Evolutionary conservation across 192 early-diverging fungal genomes (phyloP), one percentile per base, ranked within the genome.

Genomic region (Chytriomyces confervae): DNA sequence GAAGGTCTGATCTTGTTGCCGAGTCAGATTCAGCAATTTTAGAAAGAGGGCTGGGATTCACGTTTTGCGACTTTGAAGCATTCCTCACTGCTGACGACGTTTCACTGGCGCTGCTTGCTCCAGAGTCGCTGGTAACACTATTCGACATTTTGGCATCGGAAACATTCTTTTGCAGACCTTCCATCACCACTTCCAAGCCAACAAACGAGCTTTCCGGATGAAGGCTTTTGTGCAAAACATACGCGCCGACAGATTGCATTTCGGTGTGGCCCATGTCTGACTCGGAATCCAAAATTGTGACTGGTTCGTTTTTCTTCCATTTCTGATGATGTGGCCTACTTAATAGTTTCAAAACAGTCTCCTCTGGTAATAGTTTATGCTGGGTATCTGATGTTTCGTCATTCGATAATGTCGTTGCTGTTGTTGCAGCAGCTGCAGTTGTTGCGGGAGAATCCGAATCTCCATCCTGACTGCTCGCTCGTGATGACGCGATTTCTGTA

Each of bases 221-320:
- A 47, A 85, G 68, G 50, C 72, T 79, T 16, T 81, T 75, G 72
- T 87, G 82, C 62, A 87, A 68, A 5, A 79, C 77, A 60, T 83
- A 82, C 23, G 82, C 86, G 51, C 83, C 68, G 27, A 79, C 67
- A 50, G 66, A 63, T 18, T 71, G 77, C 13, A 70, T 68, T 48
- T 79, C 77, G 24, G 69, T 61, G 6, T 83, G 76, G 47, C 79
- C 67, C 23, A 47, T 64, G 61, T 84, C 78, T 18, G 62, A 76
- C 66, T 76, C 74, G n/a, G 62, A 66, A 53, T 76, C 74, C 27
- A 76, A 48, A 46, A 53, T 49, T 9, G 74, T 66, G 7, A 76
- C 74, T 7, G 74, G 53, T n/a, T 84, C 82, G 67, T 88, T 88
- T 7, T 83, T 82, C 10, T 44, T 76, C 87, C 87, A 88, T 65